A percentile compares a stretch with the other conserved stretches of the same genome.
phyloP scores from a whole-genome alignment of 371 early-diverging fungal species.

The Rhizopus arrhizus region DNA sequence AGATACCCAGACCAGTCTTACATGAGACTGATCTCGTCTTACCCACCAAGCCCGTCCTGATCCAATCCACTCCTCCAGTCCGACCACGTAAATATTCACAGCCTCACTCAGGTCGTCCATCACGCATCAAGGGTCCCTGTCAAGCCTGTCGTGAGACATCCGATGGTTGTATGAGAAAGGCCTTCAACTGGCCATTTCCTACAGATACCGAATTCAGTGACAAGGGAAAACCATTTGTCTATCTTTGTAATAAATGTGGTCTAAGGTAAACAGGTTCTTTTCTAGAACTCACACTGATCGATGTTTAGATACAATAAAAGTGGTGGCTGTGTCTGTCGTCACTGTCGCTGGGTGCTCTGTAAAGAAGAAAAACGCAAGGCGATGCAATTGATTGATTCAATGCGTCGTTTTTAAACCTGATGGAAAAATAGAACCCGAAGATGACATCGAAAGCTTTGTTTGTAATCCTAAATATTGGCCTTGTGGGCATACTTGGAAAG shows the following conservation, averaged over 20 bases:
- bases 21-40: too few relatives aligned
- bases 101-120: conserved; percentile 37
- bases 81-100: not conserved
- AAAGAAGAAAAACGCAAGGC: conserved; percentile 58
- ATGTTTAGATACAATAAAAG: conserved; percentile 49
- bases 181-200: conserved; percentile 55
- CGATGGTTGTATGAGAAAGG: conserved; percentile 58
- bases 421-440: conserved; percentile 40
- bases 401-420: conserved; percentile 43
- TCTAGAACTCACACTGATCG: too few relatives aligned
- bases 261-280: conserved; percentile 33
- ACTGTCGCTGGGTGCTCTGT: conserved; percentile 55
- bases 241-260: conserved; percentile 59
- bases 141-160: conserved; percentile 52
- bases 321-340: conserved; percentile 53
- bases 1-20: conserved; percentile 26
- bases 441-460: conserved; percentile 45
- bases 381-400: conserved; percentile 43
- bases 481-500: conserved; percentile 53
- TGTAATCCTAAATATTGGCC: conserved; percentile 55
- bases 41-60: too few relatives aligned
- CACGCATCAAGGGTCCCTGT: conserved; percentile 50
- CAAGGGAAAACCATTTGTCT: conserved; percentile 51
- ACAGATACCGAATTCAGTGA: conserved; percentile 37
- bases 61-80: too few relatives aligned